phyloP scores from a whole-genome alignment of 768 basidiomycete genomes.

The Tephrocybe sp. region DNA sequence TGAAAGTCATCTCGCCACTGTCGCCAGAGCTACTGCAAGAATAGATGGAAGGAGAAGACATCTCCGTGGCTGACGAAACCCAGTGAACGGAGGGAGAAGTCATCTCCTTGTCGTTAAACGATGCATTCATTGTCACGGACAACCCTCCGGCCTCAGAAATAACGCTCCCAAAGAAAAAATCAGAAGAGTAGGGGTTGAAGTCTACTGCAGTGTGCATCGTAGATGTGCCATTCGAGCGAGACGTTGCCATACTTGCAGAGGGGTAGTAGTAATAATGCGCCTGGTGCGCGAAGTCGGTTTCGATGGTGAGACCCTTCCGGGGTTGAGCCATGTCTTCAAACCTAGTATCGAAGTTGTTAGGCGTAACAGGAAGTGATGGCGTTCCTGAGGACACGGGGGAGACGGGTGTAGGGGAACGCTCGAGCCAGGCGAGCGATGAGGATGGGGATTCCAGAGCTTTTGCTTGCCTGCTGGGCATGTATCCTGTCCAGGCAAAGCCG shows the following conservation, averaged over 20 bases:
- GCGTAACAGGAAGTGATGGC: conserved; percentile 56
- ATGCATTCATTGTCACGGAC: conserved; percentile 21
- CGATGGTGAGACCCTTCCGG: conserved; percentile 53
- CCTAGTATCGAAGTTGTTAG: conserved; percentile 45
- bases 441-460: conserved; percentile 53
- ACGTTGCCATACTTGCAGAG: conserved; percentile 38
- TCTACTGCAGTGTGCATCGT: conserved; percentile 78
- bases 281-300: conserved; percentile 46
- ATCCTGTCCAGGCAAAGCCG: conserved; percentile 36
- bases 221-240: conserved; percentile 52
- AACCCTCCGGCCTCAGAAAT: conserved; percentile 35
- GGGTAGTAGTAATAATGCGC: conserved; percentile 46
- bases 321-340: conserved; percentile 35
- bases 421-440: conserved; percentile 40
- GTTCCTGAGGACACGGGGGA: conserved; percentile 36
- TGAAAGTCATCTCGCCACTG: conserved; percentile 29
- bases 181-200: conserved; percentile 56
- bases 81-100: conserved; percentile 42
- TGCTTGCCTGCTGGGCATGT: conserved; percentile 47
- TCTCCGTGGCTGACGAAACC: conserved; percentile 43
- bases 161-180: conserved; percentile 50
- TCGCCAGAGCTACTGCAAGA: conserved; percentile 35
- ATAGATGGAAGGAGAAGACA: conserved; percentile 45
- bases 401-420: conserved; percentile 43
- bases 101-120: conserved; percentile 53